Base-by-base conservation (phyloP, 164 flowering plant species). In the Umbellularia californica region DNA sequence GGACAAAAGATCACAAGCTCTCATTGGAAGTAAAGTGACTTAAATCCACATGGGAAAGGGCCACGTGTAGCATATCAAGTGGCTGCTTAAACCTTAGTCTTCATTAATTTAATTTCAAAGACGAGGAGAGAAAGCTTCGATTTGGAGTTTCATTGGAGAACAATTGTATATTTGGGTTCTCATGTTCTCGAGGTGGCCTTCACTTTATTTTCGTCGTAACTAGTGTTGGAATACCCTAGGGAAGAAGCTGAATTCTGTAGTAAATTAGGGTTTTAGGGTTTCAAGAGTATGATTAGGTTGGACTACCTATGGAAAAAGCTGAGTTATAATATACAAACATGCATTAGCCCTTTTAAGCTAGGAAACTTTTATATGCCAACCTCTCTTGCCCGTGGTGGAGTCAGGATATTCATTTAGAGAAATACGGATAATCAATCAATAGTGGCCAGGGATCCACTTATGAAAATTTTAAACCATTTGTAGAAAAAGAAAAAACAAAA, bases 201-300 rank as follows among this genome's bases (percentile, higher is more conserved):
- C 70, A 67, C 50, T 3, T 67, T 33, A 22, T 67, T 17, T 22
- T 24, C 20, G 2, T 3, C 4, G 33, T 5, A 30, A 28, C 35
- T 50, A 62, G 58, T 30, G 69, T 65, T 64, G 23, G 13, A 64
- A 5, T 65, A 24, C 75, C 41, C 15, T 25, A 64, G 69, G 75
- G 35, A 64, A 73, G 75, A 50, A 47, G 69, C 35, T 50, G 17
- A 23, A 64, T 64, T 23, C 47, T 41, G 5, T 50, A 73, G 64
- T 24, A 50, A 22, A 64, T 52, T 52, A 52, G 19, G 20, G 60
- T 14, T 55, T 55, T 55, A 52, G 19, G 20, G 60, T 14, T 55
- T 55, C 19, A 55, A 41, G 60, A 5, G 60, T 20, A 71, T 55
- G 41, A 70, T 50, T 70, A 50, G 58, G 72, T 75, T 58, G 28